Base-by-base conservation (phyloP, 805 yeast genomes). In the Suhomyces pyralidae region DNA sequence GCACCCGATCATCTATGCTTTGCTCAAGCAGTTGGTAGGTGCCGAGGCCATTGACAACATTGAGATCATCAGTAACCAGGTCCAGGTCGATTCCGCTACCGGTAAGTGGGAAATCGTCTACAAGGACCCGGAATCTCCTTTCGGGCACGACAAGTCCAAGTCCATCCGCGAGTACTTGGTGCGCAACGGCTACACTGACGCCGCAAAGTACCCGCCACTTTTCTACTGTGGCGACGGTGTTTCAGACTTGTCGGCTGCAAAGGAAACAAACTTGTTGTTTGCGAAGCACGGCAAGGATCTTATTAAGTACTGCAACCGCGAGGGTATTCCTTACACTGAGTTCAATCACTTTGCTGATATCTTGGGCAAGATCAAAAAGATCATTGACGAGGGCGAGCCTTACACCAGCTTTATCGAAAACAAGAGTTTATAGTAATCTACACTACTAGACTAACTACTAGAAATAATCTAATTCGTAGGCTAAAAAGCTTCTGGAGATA, bases 201-300 rank as follows among this genome's bases (percentile, higher is more conserved):
- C 62, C 51, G 60, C 50, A 65, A 67, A 62, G 43, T 50, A 54
- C 47, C 96, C 96, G 14, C 74, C 77, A 40, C 79, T 90, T 61
- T 90, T 93, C 68, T 94, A 94, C 76, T 89, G 96, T 64, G 99
- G 99, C 54, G 99, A 94, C 68, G 99, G 99, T 58, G 97, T 94
- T 30, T 86, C 96, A 45, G 99, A 94, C 69, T 77, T 94, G 60
- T 83, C 90, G 53, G 99, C 99, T 22, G 97, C 98, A 22, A 86
- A 88, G 65, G 97, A 94, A 70, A 91, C 99, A 40, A 93, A 94
- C 69, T 77, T 93, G 60, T 74, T 94, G 58, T 94, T 93, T 70
- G 99, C 99, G 45, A 93, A 91, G 74, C 83, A 83, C 58, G 99
- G 97, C 48, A 84, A 87, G 62, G 98, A 94, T 66, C 80, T 94